Evolutionary conservation across 176 grass and related monocot genomes (phyloP).

Genomic region (Triticum dicoccoides): DNA sequence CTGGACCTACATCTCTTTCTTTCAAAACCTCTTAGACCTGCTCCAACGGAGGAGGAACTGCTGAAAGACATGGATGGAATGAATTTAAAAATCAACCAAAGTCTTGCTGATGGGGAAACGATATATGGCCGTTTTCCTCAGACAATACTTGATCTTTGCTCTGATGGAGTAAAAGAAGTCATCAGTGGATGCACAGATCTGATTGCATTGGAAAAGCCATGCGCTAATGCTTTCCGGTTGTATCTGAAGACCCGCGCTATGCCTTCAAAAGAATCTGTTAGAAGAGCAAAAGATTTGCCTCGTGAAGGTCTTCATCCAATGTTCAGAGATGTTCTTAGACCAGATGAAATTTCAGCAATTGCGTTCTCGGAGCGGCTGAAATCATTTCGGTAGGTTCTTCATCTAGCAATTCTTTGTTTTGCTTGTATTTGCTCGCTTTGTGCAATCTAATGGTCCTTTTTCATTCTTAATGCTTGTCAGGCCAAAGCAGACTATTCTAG

Average conservation of each 20-base stretch:
- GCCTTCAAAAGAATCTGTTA: constrained; percentile 84
- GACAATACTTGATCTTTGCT: constrained; percentile 73
- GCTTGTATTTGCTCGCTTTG: constrained; percentile 22
- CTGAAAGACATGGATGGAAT: constrained; percentile 65
- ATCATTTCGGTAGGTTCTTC: constrained; percentile 60
- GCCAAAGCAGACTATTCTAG: constrained; percentile 97
- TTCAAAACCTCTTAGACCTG: constrained; percentile 81
- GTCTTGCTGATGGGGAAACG: constrained; percentile 74
- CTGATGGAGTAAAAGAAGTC: constrained; percentile 80
- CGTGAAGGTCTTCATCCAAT: constrained; percentile 85
- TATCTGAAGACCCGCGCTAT: constrained; percentile 75
- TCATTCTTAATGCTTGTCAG: constrained; percentile 36
- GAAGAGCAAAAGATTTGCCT: constrained; percentile 75
- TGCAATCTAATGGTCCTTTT: constrained; percentile 20
- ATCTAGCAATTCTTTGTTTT: background rate
- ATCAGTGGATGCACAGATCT: constrained; percentile 62
- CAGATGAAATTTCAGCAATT: constrained; percentile 84
- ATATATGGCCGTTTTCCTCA: constrained; percentile 91
- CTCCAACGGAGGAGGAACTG: constrained; percentile 85
- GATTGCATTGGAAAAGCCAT: constrained; percentile 63
- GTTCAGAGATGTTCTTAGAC: constrained; percentile 64
- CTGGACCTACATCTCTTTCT: constrained; percentile 96
- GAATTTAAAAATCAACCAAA: constrained; percentile 65
- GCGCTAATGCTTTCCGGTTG: constrained; percentile 80
- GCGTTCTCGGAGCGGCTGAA: constrained; percentile 84